phyloP scores from a whole-genome alignment of 768 basidiomycete genomes.

The Calvatia gigantea region DNA sequence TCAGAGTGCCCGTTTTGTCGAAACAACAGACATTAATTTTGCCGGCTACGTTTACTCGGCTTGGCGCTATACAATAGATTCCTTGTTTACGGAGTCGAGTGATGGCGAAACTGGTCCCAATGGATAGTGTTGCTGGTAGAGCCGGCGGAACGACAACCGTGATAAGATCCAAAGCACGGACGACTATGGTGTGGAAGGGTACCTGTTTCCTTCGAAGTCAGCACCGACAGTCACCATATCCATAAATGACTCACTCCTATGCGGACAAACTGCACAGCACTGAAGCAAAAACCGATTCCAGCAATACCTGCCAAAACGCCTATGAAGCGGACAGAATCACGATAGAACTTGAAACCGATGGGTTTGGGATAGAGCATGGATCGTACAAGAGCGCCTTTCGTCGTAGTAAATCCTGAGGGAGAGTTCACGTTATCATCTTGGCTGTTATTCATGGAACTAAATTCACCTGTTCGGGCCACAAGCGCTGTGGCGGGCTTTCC shows the following conservation, averaged over 20 bases:
- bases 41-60: conserved; percentile 90
- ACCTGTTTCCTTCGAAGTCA: conserved; percentile 45
- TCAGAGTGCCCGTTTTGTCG: conserved; percentile 98
- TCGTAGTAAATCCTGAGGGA: conserved; percentile 82
- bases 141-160: conserved; percentile 98
- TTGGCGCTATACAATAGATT: conserved; percentile 96
- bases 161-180: conserved; percentile 92
- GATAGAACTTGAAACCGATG: conserved; percentile 98
- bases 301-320: conserved; percentile 90
- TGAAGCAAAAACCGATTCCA: conserved; percentile 84
- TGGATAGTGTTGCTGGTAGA: conserved; percentile 93
- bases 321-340: conserved; percentile 88
- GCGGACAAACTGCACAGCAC: conserved; percentile 86
- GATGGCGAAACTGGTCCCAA: conserved; percentile 95
- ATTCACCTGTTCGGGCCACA: conserved; percentile 80
- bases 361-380: conserved; percentile 99
- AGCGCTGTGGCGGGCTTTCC: conserved; percentile 70
- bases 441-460: not conserved
- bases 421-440: not conserved
- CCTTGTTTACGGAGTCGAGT: conserved; percentile 79
- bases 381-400: conserved; percentile 91
- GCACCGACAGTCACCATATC: not conserved
- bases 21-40: conserved; percentile 98
- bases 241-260: conserved; percentile 62
- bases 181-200: conserved; percentile 83